A percentile compares a stretch with the other conserved stretches of the same genome.
Conservation (phyloP, 371 early-diverging fungal genomes). For the Apophysomyces variabilis region DNA sequence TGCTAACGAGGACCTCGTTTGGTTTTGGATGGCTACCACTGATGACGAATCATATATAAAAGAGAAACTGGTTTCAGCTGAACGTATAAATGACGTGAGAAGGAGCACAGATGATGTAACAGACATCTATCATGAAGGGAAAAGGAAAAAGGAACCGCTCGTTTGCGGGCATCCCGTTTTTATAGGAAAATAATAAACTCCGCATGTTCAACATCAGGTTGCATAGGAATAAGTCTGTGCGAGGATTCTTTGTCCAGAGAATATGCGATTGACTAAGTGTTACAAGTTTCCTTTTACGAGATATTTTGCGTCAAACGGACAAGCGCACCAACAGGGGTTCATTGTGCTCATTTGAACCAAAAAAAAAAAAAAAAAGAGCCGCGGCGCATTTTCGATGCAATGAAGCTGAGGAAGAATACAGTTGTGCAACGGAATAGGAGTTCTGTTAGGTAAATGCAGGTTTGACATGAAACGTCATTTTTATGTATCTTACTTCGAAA, state of each 20-base stretch:
- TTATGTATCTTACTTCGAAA: too few relatives aligned
- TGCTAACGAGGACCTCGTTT: background rate
- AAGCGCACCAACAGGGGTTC: too few relatives aligned
- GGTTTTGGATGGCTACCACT: background rate
- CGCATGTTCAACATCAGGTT: background rate
- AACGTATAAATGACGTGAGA: background rate
- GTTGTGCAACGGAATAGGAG: too few relatives aligned
- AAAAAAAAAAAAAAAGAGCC: background rate
- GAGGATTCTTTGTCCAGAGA: background rate
- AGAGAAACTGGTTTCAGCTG: background rate
- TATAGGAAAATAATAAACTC: conserved; percentile 2
- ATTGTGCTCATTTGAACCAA: background rate
- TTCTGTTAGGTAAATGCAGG: too few relatives aligned
- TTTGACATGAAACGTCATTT: too few relatives aligned
- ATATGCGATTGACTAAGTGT: background rate
- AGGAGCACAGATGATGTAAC: background rate
- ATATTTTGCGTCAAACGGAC: too few relatives aligned
- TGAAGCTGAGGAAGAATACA: too few relatives aligned
- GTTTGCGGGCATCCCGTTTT: background rate
- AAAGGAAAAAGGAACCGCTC: background rate
- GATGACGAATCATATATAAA: background rate
- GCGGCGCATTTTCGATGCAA: too few relatives aligned
- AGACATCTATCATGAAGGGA: background rate
- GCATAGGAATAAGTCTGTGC: conserved; percentile 3
- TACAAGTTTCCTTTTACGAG: background rate